A percentile compares a stretch with the other conserved stretches of the same genome.
Conservation (phyloP, 1,139 yeast species). For the Saccharomycopsis crataegensis region DNA sequence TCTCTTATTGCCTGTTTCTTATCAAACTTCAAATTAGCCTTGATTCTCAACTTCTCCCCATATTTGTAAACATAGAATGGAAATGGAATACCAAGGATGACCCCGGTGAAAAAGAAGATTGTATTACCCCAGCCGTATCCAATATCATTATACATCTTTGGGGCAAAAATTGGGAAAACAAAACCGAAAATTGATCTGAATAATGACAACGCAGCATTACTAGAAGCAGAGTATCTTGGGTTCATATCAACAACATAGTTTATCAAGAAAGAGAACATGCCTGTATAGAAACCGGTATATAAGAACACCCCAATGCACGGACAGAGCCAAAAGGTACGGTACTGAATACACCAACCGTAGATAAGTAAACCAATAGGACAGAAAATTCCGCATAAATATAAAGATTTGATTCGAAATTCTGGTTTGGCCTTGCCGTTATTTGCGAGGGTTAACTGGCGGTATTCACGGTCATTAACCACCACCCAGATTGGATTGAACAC, state of each 20-base stretch:
- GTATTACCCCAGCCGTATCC: slow-evolving; percentile 67
- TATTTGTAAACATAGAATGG: slow-evolving; percentile 44
- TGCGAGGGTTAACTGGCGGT: slow-evolving; percentile 29
- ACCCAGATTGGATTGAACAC: slow-evolving; percentile 43
- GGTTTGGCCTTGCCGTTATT: slow-evolving; percentile 50
- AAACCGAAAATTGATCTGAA: slow-evolving; percentile 54
- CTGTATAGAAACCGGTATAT: slow-evolving; percentile 10
- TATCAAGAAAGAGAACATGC: slow-evolving; percentile 1
- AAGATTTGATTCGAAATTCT: slow-evolving; percentile 44
- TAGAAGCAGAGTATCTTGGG: slow-evolving; percentile 53
- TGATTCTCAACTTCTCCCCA: slow-evolving; percentile 47
- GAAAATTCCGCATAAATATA: slow-evolving; percentile 38
- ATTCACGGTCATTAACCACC: slow-evolving; percentile 33
- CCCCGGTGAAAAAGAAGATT: slow-evolving; percentile 47
- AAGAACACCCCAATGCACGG: slow-evolving; percentile 33
- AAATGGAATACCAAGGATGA: slow-evolving; percentile 55
- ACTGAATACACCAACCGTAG: slow-evolving; percentile 52
- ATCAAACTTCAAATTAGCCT: slow-evolving; percentile 47
- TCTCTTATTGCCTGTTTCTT: slow-evolving; percentile 36
- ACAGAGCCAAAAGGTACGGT: slow-evolving; percentile 45
- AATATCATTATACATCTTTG: slow-evolving; percentile 35
- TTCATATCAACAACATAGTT: slow-evolving; percentile 57
- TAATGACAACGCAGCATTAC: slow-evolving; percentile 56
- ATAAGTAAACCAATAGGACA: slow-evolving; percentile 48
- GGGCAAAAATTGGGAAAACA: slow-evolving; percentile 44